These are phyloP conservation scores for Dactylellina drechsleri DNA, from an alignment of 2,329 filamentous ascomycete genomes.

Conservation along the genomic window DNA sequence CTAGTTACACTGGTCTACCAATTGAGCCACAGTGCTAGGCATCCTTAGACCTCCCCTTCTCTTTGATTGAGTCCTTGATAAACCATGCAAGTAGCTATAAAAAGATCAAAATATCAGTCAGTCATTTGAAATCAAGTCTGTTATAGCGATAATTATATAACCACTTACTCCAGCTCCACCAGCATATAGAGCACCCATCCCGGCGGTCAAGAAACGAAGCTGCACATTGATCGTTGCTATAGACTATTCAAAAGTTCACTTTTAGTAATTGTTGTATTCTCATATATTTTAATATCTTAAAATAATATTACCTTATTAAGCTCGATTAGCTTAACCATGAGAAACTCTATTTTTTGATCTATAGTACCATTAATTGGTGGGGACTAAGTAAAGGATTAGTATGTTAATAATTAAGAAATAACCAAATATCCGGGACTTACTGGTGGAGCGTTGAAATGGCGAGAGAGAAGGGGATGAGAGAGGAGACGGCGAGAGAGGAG, in stretches of 20 bases:
- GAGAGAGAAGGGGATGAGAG: background rate
- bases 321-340: conserved; percentile 4
- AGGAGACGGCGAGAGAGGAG: background rate
- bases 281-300: background rate
- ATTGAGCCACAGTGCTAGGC: conserved; percentile 11
- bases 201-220: background rate
- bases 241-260: background rate
- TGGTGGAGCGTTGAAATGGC: background rate
- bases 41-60: background rate
- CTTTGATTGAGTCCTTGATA: background rate
- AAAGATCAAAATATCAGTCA: background rate
- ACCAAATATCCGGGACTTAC: background rate
- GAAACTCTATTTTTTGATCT: conserved; percentile 7
- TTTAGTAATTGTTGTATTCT: background rate
- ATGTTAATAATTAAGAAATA: too few species aligned
- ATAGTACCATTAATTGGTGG: conserved; percentile 8
- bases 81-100: background rate
- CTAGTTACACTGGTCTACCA: too few species aligned
- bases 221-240: background rate
- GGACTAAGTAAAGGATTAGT: conserved; percentile 5
- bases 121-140: background rate
- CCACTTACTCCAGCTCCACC: background rate
- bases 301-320: conserved; percentile 7
- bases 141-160: background rate
- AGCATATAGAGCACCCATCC: background rate